These are phyloP conservation scores for Gossypium thurberi DNA, from an alignment of 345 rosid species.

Conservation along the genomic window DNA sequence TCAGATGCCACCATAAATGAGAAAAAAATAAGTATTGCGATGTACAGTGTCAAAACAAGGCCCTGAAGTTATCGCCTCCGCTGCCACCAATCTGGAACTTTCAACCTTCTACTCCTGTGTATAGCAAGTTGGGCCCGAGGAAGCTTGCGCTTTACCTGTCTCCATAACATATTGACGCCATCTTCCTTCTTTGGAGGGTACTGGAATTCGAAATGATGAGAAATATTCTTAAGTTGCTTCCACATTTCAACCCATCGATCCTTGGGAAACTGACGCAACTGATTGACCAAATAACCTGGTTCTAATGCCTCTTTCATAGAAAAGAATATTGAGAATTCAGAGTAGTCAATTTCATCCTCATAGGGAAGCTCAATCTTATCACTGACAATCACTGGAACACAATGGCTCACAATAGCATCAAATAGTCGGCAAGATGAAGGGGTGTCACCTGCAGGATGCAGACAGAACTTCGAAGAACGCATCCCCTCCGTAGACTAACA, in stretches of 20 bases:
- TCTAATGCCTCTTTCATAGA: constrained; percentile 60
- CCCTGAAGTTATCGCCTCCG: constrained; percentile 26
- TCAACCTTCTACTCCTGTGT: constrained; percentile 73
- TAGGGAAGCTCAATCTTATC: constrained; percentile 78
- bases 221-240: constrained; percentile 53
- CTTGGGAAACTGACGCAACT: constrained; percentile 60
- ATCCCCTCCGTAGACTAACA: constrained; percentile 69
- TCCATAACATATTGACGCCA: constrained; percentile 80
- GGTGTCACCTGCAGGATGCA: constrained; percentile 88
- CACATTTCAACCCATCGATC: constrained; percentile 76
- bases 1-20: not conserved
- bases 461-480: constrained; percentile 84
- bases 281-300: constrained; percentile 61
- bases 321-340: constrained; percentile 64
- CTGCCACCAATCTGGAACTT: constrained; percentile 86
- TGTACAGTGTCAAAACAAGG: constrained; percentile 29
- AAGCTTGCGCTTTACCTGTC: constrained; percentile 73
- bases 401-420: constrained; percentile 84
- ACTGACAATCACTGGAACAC: constrained; percentile 79
- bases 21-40: constrained; percentile 19
- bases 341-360: constrained; percentile 78
- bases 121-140: constrained; percentile 51
- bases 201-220: constrained; percentile 78
- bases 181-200: constrained; percentile 76
- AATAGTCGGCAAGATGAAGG: constrained; percentile 89